Percentiles rank a stretch among this genome's conserved stretches.
phyloP scores from a whole-genome alignment of 1,284 basidiomycete species.

The Puccinia triticina region DNA sequence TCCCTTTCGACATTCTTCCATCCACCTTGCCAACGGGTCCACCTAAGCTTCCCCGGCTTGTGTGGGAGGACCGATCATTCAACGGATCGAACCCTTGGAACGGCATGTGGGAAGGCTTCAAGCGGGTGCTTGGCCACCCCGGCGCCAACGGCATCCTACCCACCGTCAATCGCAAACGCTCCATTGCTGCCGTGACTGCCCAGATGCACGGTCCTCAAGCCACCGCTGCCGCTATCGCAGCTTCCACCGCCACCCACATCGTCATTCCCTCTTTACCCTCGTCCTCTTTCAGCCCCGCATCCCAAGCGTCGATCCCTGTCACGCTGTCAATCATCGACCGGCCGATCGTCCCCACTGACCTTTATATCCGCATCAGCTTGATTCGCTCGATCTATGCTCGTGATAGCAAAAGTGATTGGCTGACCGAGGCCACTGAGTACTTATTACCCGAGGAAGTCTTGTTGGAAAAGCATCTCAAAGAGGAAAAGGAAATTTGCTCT shows the following conservation, averaged over 20 bases:
- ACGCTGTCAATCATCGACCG: constrained; percentile 58
- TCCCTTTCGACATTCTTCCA: constrained; percentile 59
- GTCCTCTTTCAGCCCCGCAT: constrained; percentile 57
- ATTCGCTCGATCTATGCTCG: constrained; percentile 58
- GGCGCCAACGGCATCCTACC: constrained; percentile 53
- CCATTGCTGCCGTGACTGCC: constrained; percentile 55
- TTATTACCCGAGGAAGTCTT: constrained; percentile 57
- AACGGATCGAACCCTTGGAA: constrained; percentile 36
- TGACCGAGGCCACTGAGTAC: constrained; percentile 53
- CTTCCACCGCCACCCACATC: constrained; percentile 56
- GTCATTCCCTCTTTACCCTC: constrained; percentile 58
- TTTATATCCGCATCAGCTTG: constrained; percentile 58
- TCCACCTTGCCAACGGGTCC: constrained; percentile 56
- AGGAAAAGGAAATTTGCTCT: constrained; percentile 61
- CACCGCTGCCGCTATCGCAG: constrained; percentile 20
- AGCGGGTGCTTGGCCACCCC: constrained; percentile 37
- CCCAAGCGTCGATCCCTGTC: constrained; percentile 57
- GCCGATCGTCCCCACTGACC: constrained; percentile 58
- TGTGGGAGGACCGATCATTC: constrained; percentile 47
- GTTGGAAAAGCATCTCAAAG: constrained; percentile 57
- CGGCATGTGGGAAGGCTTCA: constrained; percentile 44
- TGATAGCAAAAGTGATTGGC: constrained; percentile 54
- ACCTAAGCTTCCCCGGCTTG: constrained; percentile 45
- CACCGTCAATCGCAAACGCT: constrained; percentile 55
- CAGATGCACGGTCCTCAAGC: constrained; percentile 53